These are phyloP conservation scores for Pyrenophora teres DNA, from an alignment of 2,329 filamentous ascomycete genomes.

Conservation along the genomic window DNA sequence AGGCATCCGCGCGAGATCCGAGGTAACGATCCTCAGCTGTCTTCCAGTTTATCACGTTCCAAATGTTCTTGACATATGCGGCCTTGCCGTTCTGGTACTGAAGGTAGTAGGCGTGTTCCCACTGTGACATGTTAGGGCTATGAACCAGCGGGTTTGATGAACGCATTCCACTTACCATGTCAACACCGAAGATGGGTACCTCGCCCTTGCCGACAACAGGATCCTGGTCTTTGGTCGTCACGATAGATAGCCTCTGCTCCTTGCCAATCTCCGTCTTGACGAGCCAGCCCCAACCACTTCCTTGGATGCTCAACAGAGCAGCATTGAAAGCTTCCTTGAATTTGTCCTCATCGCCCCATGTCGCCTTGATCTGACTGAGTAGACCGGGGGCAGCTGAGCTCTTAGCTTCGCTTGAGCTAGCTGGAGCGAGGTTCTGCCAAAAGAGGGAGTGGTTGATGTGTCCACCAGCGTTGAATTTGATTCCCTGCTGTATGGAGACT, in stretches of 20 bases:
- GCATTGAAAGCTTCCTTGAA: constrained; percentile 71
- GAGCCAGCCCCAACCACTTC: constrained; percentile 88
- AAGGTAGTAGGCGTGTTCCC: constrained; percentile 92
- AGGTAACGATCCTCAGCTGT: constrained; percentile 67
- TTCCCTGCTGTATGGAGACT: constrained; percentile 68
- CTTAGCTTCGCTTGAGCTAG: constrained; percentile 62
- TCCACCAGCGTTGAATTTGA: constrained; percentile 89
- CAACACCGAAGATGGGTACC: constrained; percentile 75
- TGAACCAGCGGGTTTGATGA: not conserved
- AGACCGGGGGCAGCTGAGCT: constrained; percentile 62
- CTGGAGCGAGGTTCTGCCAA: constrained; percentile 79
- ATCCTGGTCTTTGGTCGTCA: constrained; percentile 87
- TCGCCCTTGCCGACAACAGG: constrained; percentile 66
- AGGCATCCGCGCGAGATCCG: constrained; percentile 49
- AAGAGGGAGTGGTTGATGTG: constrained; percentile 94
- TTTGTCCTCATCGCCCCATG: constrained; percentile 69
- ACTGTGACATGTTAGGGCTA: constrained; percentile 44
- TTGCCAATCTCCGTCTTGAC: constrained; percentile 67
- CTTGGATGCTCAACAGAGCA: constrained; percentile 73
- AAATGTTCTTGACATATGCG: constrained; percentile 75
- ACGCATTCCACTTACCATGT: constrained; percentile 61
- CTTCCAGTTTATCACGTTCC: constrained; percentile 80
- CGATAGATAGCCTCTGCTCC: constrained; percentile 63
- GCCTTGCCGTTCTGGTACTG: constrained; percentile 80
- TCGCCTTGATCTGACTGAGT: constrained; percentile 62